Evolutionary conservation across 441 rosid genomes (phyloP).

Genomic region (Erysimum cheiri): DNA sequence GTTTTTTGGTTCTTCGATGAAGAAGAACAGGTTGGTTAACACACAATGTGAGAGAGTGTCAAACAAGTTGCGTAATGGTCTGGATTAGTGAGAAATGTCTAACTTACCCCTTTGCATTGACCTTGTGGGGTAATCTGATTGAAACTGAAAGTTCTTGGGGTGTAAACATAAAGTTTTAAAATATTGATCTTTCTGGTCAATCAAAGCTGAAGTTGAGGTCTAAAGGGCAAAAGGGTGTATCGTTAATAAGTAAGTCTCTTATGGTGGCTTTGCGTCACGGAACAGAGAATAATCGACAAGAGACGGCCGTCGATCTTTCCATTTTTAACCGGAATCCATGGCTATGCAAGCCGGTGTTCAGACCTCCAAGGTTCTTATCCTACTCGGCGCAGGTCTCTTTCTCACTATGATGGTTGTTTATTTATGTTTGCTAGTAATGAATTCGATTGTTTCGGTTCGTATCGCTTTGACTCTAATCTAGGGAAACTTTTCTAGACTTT

Average conservation of each 20-base stretch:
- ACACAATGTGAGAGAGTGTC: conserved; percentile 2
- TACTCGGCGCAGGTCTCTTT: conserved; percentile 80
- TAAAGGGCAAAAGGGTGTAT: conserved; percentile 33
- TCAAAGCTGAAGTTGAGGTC: conserved; percentile 28
- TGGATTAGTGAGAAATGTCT: conserved; percentile 24
- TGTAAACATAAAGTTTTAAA: neutral
- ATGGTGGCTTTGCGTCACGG: conserved; percentile 37
- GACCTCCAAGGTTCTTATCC: conserved; percentile 79
- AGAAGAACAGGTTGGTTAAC: conserved; percentile 16
- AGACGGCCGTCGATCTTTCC: conserved; percentile 24
- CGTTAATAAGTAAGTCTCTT: conserved; percentile 30
- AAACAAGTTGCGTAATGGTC: conserved; percentile 31
- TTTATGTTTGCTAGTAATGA: neutral
- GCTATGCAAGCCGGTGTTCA: conserved; percentile 88
- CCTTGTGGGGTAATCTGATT: neutral
- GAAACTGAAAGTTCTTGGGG: conserved; percentile 18
- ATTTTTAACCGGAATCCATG: conserved; percentile 48
- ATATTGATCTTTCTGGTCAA: conserved; percentile 1
- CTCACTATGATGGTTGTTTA: neutral
- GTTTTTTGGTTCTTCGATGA: neutral
- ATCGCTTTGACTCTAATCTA: conserved; percentile 27
- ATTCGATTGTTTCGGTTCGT: conserved; percentile 20
- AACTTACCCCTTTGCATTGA: conserved; percentile 27
- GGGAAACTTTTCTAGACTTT: neutral
- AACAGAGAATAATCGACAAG: conserved; percentile 34